Evolutionary conservation across 331 rosid genomes (phyloP).

Genomic region (Prunus yedoensis): DNA sequence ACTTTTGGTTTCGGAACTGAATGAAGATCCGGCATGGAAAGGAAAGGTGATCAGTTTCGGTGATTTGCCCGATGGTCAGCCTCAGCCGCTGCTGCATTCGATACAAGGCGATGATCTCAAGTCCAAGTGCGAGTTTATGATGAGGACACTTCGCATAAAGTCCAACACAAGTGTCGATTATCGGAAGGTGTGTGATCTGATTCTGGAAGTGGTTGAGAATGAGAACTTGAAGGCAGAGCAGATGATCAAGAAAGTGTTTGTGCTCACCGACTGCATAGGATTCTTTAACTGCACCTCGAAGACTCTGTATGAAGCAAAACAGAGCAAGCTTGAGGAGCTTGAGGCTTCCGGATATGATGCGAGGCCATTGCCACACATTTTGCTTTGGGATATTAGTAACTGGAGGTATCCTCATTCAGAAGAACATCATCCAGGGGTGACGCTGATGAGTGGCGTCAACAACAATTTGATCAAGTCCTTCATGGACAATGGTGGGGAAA

Average conservation of each 20-base stretch:
- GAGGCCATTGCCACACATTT: conserved; percentile 45
- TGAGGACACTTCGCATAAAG: background rate
- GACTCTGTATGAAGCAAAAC: conserved; percentile 50
- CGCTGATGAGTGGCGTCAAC: conserved; percentile 54
- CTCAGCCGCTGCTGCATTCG: conserved; percentile 41
- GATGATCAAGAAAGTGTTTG: too few species aligned
- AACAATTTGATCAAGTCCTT: conserved; percentile 54
- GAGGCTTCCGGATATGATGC: conserved; percentile 41
- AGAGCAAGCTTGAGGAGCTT: conserved; percentile 37
- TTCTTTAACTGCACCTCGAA: background rate
- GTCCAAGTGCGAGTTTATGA: conserved; percentile 35
- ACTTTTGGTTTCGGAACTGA: conserved; percentile 55
- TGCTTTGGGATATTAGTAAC: conserved; percentile 63
- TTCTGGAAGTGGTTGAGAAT: conserved; percentile 47
- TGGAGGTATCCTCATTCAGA: background rate
- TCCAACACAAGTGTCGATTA: conserved; percentile 19
- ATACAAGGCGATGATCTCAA: conserved; percentile 42
- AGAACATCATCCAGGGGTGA: conserved; percentile 38
- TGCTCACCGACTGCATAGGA: conserved; percentile 27
- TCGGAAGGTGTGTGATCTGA: conserved; percentile 55
- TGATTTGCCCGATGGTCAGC: too few species aligned
- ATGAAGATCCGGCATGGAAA: conserved; percentile 61
- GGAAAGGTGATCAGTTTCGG: conserved; percentile 59
- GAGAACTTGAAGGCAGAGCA: conserved; percentile 49
- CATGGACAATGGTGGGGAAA: conserved; percentile 29